Evolutionary conservation across 163 green algal species (phyloP).

Genomic region (Volvox carteri): DNA sequence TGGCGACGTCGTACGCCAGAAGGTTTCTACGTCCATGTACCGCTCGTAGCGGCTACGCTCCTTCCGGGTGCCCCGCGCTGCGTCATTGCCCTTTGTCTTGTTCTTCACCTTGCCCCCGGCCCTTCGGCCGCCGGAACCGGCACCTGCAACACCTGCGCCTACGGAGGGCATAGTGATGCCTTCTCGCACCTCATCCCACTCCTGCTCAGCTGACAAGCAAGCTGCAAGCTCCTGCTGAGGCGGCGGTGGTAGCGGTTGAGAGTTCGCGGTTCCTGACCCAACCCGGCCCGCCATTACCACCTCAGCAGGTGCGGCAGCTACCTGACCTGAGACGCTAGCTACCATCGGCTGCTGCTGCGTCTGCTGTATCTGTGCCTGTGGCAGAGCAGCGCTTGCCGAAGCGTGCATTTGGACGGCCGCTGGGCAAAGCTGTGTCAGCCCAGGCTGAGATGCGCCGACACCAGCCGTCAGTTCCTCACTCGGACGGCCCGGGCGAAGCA

Average conservation of each 20-base stretch:
- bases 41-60: constrained; percentile 74
- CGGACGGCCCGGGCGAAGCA: constrained; percentile 48
- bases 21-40: constrained; percentile 80
- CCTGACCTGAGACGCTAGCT: not conserved
- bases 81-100: constrained; percentile 38
- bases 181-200: constrained; percentile 66
- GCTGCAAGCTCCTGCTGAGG: constrained; percentile 41
- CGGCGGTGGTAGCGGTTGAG: constrained; percentile 27
- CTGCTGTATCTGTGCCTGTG: constrained; percentile 18
- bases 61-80: constrained; percentile 39
- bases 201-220: constrained; percentile 69
- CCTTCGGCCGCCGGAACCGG: not conserved
- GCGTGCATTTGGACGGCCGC: not conserved
- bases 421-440: not conserved
- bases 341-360: constrained; percentile 15
- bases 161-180: not conserved
- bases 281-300: not conserved
- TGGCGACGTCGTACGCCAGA: constrained; percentile 74
- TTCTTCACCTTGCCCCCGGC: constrained; percentile 55
- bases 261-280: not conserved
- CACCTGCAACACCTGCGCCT: not conserved
- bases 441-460: not conserved
- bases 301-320: not conserved
- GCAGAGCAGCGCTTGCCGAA: not conserved
- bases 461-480: constrained; percentile 12